Conservation (phyloP, 495 filamentous ascomycete genomes). For the Xylaria nigripes region DNA sequence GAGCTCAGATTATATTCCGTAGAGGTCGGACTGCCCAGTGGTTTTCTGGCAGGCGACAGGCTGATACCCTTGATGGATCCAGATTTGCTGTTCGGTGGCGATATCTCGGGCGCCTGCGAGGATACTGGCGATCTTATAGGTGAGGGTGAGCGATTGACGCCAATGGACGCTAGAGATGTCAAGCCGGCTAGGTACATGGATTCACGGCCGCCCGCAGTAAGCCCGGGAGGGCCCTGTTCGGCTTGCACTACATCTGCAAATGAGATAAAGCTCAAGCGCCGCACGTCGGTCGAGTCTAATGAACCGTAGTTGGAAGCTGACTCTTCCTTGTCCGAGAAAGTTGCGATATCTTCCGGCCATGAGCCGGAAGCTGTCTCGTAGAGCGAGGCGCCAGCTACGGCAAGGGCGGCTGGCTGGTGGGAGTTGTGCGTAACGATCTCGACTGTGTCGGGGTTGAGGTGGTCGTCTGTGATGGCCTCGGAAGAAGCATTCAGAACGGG, state of each 20-base stretch:
- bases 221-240: constrained; percentile 55
- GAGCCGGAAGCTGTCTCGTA: constrained; percentile 24
- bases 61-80: constrained; percentile 59
- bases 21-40: constrained; percentile 42
- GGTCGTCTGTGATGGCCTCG: constrained; percentile 75
- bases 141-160: constrained; percentile 60
- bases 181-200: constrained; percentile 51
- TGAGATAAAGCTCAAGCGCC: constrained; percentile 82
- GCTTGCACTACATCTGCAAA: constrained; percentile 92
- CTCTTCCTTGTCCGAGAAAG: constrained; percentile 38
- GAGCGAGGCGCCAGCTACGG: constrained; percentile 46
- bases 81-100: constrained; percentile 60
- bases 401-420: constrained; percentile 66
- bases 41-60: constrained; percentile 46
- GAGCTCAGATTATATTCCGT: constrained; percentile 25
- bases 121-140: constrained; percentile 64
- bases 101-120: constrained; percentile 51
- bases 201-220: constrained; percentile 46
- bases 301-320: constrained; percentile 62
- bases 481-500: constrained; percentile 83
- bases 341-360: constrained; percentile 50
- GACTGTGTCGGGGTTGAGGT: constrained; percentile 68
- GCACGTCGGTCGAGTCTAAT: constrained; percentile 66
- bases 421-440: constrained; percentile 78
- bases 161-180: constrained; percentile 42